phyloP scores from a whole-genome alignment of 192 early-diverging fungal species.

The Umbelopsis ramanniana region DNA sequence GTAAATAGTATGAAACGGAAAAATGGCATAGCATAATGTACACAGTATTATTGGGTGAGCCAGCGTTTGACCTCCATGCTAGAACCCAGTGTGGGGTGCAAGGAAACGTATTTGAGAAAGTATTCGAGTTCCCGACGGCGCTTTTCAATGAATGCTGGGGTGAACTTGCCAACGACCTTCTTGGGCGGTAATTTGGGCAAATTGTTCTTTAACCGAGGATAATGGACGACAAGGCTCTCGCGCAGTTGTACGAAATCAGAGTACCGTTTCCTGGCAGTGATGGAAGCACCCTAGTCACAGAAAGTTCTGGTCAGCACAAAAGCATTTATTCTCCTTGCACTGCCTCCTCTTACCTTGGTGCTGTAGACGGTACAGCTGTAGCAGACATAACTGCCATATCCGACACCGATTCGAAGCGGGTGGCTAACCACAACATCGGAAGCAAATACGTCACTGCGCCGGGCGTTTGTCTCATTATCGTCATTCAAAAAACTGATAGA shows the following conservation, averaged over 20 bases:
- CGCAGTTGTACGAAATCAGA: conserved; percentile 52
- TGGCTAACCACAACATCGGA: conserved; percentile 44
- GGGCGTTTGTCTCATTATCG: conserved; percentile 18
- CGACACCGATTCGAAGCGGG: conserved; percentile 44
- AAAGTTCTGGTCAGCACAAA: not conserved
- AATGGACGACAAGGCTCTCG: conserved; percentile 39
- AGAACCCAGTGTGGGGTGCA: conserved; percentile 50
- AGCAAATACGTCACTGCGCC: conserved; percentile 30
- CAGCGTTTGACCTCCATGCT: conserved; percentile 52
- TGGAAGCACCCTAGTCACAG: conserved; percentile 29
- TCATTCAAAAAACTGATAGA: conserved; percentile 38
- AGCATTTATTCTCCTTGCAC: not conserved
- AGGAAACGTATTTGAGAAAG: conserved; percentile 57
- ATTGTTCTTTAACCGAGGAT: conserved; percentile 41
- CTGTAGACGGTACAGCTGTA: conserved; percentile 48
- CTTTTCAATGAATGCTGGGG: conserved; percentile 54
- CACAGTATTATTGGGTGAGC: conserved; percentile 40
- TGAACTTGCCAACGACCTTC: conserved; percentile 53
- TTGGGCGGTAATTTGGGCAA: conserved; percentile 58
- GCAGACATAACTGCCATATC: conserved; percentile 49
- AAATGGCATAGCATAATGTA: not conserved
- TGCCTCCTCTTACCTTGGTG: conserved; percentile 31
- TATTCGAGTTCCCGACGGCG: conserved; percentile 54
- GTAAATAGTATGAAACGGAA: too few species aligned
- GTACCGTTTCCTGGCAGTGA: conserved; percentile 51